These are phyloP conservation scores for Fusarium coicis DNA, from an alignment of 2,329 filamentous ascomycete species.

Conservation along the genomic window DNA sequence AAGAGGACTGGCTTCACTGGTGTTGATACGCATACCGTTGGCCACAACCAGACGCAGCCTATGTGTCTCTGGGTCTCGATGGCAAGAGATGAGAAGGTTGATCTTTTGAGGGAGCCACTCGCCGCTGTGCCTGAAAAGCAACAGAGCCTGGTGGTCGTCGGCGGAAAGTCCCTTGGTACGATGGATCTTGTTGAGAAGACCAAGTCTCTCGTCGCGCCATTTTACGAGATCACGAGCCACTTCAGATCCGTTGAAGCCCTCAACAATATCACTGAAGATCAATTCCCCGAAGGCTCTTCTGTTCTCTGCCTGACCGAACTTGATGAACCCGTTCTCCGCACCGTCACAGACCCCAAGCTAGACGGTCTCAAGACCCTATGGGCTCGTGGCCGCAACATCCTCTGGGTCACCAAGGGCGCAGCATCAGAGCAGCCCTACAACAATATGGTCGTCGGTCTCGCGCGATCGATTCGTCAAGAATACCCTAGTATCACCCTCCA, in stretches of 20 bases:
- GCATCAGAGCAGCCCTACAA: slow-evolving; percentile 7
- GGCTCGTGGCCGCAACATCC: background rate
- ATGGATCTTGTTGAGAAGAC: slow-evolving; percentile 2
- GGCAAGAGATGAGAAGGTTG: background rate
- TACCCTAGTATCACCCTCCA: slow-evolving; percentile 2
- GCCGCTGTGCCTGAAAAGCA: background rate
- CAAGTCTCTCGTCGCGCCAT: background rate
- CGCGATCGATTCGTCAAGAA: slow-evolving; percentile 6
- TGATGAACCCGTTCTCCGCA: background rate
- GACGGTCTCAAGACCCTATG: background rate
- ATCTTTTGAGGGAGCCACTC: background rate
- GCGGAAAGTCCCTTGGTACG: background rate
- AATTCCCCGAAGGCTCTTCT: background rate
- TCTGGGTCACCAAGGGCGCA: slow-evolving; percentile 11
- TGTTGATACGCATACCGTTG: slow-evolving; percentile 12
- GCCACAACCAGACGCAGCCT: slow-evolving; percentile 1
- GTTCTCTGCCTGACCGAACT: background rate
- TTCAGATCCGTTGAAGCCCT: background rate
- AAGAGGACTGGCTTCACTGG: slow-evolving; percentile 14
- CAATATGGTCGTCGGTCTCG: slow-evolving; percentile 16
- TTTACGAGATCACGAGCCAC: background rate
- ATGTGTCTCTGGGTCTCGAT: slow-evolving; percentile 10
- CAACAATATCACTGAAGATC: background rate
- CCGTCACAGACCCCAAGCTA: background rate
- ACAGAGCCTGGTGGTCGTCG: background rate